A percentile compares a stretch with the other conserved stretches of the same genome.
These are phyloP conservation scores for Plectosphaerella sp. DNA, from an alignment of 2,329 filamentous ascomycete genomes.

Conservation along the genomic window DNA sequence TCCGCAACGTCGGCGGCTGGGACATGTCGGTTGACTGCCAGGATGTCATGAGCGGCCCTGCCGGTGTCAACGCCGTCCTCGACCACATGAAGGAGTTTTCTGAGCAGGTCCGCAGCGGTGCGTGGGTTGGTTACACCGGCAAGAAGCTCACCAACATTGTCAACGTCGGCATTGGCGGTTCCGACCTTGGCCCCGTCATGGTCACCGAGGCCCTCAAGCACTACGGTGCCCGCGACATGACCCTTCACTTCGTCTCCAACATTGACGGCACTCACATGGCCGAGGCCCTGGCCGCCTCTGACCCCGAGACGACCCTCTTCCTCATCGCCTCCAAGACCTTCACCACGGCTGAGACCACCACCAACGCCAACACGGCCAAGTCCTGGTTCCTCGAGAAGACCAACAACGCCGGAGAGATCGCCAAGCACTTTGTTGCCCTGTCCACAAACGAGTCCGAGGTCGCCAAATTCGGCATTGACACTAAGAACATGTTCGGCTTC, in stretches of 20 bases:
- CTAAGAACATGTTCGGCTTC: constrained; percentile 99
- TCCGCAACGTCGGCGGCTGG: constrained; percentile 85
- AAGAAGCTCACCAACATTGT: constrained; percentile 96
- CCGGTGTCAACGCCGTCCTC: constrained; percentile 84
- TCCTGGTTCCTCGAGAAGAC: constrained; percentile 88
- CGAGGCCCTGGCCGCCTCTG: constrained; percentile 80
- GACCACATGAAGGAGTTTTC: constrained; percentile 99
- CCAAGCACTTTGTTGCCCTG: constrained; percentile 97
- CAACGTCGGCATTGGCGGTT: constrained; percentile 97
- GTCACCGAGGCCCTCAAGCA: constrained; percentile 96
- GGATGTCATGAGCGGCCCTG: constrained; percentile 86
- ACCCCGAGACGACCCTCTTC: constrained; percentile 98
- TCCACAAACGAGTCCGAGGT: constrained; percentile 95
- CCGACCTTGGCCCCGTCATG: constrained; percentile 97
- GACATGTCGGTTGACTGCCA: constrained; percentile 80
- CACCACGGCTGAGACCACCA: constrained; percentile 94
- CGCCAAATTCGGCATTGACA: constrained; percentile 97
- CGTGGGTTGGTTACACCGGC: constrained; percentile 96
- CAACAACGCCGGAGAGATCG: constrained; percentile 74
- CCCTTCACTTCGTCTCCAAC: constrained; percentile 97
- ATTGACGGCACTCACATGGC: constrained; percentile 98
- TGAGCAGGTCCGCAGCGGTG: constrained; percentile 86
- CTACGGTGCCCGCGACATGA: constrained; percentile 82
- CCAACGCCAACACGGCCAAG: constrained; percentile 97
- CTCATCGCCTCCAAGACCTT: constrained; percentile 98